Base-by-base conservation (phyloP, 2,329 filamentous ascomycete species). In the Penicillium brasilianum region DNA sequence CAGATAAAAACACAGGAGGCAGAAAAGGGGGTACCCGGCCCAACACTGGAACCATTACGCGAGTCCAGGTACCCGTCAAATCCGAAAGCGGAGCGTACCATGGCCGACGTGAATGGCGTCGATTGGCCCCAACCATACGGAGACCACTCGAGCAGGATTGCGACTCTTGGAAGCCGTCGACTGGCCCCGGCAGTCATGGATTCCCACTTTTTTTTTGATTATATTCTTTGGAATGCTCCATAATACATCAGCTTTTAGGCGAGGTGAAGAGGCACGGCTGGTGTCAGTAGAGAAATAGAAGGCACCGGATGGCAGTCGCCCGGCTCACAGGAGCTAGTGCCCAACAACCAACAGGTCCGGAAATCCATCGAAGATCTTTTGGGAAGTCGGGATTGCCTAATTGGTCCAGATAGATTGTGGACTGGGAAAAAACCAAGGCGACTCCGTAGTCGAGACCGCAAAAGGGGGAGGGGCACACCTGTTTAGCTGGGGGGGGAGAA, bases 241-340 rank as follows among this genome's bases (percentile, higher is more conserved):
- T 30, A 14, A 14, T 36, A 28, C 22, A 43, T 18, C 14, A 13
- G 6, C 10, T 28, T 11, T 37, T 50, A 34, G 34, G 20, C 30
- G 32, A 18, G 18, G 34, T 8, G 20, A 18, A 41, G 34, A 28
- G 10, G 22, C n/a, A 34, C n/a, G 28, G 48, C 48, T 20, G 20
- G 48, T 34, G 22, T 53, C 34, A 52, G 39, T 36, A 18, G 11
- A 34, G 50, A 37, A 34, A n/a, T n/a, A 3, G 39, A 18, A 53
- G 57, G 57, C 41, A 50, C 57, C 51, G 51, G 50, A 55, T 43
- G 36, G 30, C 50, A 54, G 18, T 54, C 28, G 56, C 39, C 50
- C 57, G 32, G 22, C 32, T 50, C 28, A 20, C 32, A 51, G 25
- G 34, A 56, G 43, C 60, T 63, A 60, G 57, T 57, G 60, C 60